phyloP scores from a whole-genome alignment of 495 filamentous ascomycete species.

The Trichocladium uniseriatum region DNA sequence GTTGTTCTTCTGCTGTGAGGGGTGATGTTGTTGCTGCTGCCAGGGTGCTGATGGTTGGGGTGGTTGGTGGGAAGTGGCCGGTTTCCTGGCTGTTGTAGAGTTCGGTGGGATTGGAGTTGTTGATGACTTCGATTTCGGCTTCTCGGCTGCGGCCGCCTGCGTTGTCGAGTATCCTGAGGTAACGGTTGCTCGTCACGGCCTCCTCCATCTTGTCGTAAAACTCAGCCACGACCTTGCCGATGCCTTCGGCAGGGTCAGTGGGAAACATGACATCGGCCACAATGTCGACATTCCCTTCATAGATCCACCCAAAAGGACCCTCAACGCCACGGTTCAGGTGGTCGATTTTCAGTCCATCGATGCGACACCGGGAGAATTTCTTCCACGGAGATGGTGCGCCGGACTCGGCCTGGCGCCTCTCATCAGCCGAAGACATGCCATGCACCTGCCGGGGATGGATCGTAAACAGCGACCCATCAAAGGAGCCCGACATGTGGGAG shows the following conservation, averaged over 20 bases:
- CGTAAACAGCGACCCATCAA: conserved; percentile 91
- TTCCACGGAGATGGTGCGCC: conserved; percentile 61
- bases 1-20: background rate
- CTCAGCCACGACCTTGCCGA: conserved; percentile 85
- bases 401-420: conserved; percentile 36
- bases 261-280: conserved; percentile 93
- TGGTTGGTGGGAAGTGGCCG: background rate
- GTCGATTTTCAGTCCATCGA: conserved; percentile 90
- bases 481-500: conserved; percentile 91
- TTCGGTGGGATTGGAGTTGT: conserved; percentile 9
- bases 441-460: conserved; percentile 92
- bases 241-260: conserved; percentile 70
- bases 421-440: conserved; percentile 41
- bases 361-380: conserved; percentile 81
- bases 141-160: conserved; percentile 1
- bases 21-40: too few relatives aligned
- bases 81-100: conserved; percentile 6
- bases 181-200: conserved; percentile 68
- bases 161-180: conserved; percentile 39
- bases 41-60: conserved; percentile 6
- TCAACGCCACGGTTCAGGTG: conserved; percentile 91
- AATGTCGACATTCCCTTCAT: conserved; percentile 92
- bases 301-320: conserved; percentile 95
- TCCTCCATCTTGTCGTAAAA: conserved; percentile 93
- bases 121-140: conserved; percentile 20